A percentile compares a stretch with the other conserved stretches of the same genome.
Evolutionary conservation across 2,329 filamentous ascomycete genomes (phyloP).

Genomic region (Westerdykella ornata): DNA sequence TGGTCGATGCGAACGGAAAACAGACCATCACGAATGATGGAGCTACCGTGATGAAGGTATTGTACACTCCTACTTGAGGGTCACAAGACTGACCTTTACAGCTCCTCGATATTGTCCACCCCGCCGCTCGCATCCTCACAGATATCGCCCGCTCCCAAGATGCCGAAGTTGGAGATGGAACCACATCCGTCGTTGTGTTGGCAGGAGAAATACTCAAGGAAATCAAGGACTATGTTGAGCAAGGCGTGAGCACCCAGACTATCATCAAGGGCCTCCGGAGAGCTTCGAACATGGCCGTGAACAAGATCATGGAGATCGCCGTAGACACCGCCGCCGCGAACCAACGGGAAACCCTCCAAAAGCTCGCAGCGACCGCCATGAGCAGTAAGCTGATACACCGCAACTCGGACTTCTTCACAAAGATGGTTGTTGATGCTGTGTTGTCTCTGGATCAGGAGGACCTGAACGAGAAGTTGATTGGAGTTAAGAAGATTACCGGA

Average conservation of each 20-base stretch:
- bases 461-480: constrained; percentile 95
- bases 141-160: constrained; percentile 99
- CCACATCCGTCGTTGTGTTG: constrained; percentile 92
- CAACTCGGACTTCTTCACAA: constrained; percentile 94
- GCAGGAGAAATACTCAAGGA: constrained; percentile 98
- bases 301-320: constrained; percentile 98
- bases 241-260: constrained; percentile 92
- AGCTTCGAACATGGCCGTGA: constrained; percentile 84
- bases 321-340: constrained; percentile 76
- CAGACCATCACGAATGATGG: constrained; percentile 99
- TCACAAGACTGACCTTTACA: constrained; percentile 32
- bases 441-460: constrained; percentile 93
- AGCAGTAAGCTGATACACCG: constrained; percentile 99
- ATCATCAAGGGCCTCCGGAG: constrained; percentile 94
- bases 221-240: constrained; percentile 90
- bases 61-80: no score
- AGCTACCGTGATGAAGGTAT: constrained; percentile 96
- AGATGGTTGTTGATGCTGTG: constrained; percentile 87
- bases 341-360: constrained; percentile 78
- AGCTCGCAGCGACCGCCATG: constrained; percentile 94
- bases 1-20: constrained; percentile 90
- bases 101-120: constrained; percentile 98
- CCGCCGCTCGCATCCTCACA: constrained; percentile 91
- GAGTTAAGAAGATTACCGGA: constrained; percentile 95
- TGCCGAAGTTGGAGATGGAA: constrained; percentile 96